Base-by-base conservation (phyloP, 2,329 filamentous ascomycete genomes). In the Aspergillus sp. region DNA sequence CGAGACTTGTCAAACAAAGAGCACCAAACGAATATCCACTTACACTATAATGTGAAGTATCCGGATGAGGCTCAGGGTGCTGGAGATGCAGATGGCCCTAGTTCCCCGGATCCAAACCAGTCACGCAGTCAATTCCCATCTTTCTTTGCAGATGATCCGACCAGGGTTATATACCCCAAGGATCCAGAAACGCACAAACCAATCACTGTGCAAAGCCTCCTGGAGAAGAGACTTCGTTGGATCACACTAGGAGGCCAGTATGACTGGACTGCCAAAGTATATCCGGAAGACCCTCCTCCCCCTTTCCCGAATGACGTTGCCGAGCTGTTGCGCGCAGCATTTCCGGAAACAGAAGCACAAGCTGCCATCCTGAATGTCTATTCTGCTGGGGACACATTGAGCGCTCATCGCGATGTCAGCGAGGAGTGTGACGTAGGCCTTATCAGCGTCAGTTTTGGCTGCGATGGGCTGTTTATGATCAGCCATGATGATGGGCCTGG, bases 311-410 rank as follows among this genome's bases (percentile, higher is more conserved):
- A 64, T 1, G 88, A 95, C 60, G 76, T 94, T 42, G 80, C 81
- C 3, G 65, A 62, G 1, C 77, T 95, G 5, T 70, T 96, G 1
- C 74, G 81, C 46, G 68, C 68, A 0, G 66, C 93, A 0, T 97
- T 95, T 55, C 86, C 88, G 0, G 75, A 81, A 7, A 93, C 90
- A 9, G 73, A 77, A 44, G 81, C 91, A 0, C 83, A 97, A 69
- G 90, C 93, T 1, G 91, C 93, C 34, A 97, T 97, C 53, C 81
- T 95, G 56, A 97, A 97, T 64, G 76, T 97, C 43, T 97, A 97
- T 69, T 86, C 82, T 0, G 87, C 93, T 0, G 87, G 88, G 19
- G 91, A 97, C 62, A 94, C 86, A 1, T 82, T 97, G 64, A 91
- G 88, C 71, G 79, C 95, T 66, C 93, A 97, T 70, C 82, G 93